Conservation (phyloP, 768 basidiomycete species). For the Filobasidium floriforme region DNA sequence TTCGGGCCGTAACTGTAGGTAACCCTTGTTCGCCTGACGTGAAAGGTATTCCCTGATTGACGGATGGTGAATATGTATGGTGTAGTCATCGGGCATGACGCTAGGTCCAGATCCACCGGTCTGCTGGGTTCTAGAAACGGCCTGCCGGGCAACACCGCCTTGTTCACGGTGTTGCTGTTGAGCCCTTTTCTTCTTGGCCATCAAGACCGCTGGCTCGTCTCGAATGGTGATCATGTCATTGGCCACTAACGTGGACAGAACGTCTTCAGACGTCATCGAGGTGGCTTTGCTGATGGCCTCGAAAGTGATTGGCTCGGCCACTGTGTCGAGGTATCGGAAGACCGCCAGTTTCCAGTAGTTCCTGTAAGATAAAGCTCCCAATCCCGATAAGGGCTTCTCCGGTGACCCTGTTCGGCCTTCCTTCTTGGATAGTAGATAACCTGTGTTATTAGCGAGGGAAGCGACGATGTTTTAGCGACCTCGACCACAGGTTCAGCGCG, state of each 20-base stretch:
- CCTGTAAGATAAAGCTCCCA: conserved; percentile 89
- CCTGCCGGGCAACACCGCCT: conserved; percentile 29
- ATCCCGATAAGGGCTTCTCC: conserved; percentile 86
- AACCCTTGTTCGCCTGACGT: conserved; percentile 69
- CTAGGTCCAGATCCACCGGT: conserved; percentile 35
- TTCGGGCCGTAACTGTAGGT: conserved; percentile 64
- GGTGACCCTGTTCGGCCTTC: conserved; percentile 84
- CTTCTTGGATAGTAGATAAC: conserved; percentile 92
- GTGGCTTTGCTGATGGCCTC: conserved; percentile 73
- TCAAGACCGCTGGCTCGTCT: conserved; percentile 19
- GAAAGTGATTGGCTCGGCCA: conserved; percentile 43
- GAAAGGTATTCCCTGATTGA: conserved; percentile 60
- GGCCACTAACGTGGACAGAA: conserved; percentile 63
- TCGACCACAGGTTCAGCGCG: neutral
- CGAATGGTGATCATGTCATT: conserved; percentile 61
- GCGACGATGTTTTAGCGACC: neutral
- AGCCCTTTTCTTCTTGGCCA: conserved; percentile 7
- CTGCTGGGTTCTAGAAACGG: conserved; percentile 34
- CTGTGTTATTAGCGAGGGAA: conserved; percentile 47
- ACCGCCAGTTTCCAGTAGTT: conserved; percentile 87
- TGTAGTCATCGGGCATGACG: conserved; percentile 59
- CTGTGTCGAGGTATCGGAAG: conserved; percentile 65
- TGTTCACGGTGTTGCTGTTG: conserved; percentile 1
- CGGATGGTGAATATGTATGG: conserved; percentile 64
- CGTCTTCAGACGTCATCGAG: conserved; percentile 84